These are phyloP conservation scores for Phytophthora fragariae DNA, from an alignment of 352 stramenopile genomes.

Conservation along the genomic window DNA sequence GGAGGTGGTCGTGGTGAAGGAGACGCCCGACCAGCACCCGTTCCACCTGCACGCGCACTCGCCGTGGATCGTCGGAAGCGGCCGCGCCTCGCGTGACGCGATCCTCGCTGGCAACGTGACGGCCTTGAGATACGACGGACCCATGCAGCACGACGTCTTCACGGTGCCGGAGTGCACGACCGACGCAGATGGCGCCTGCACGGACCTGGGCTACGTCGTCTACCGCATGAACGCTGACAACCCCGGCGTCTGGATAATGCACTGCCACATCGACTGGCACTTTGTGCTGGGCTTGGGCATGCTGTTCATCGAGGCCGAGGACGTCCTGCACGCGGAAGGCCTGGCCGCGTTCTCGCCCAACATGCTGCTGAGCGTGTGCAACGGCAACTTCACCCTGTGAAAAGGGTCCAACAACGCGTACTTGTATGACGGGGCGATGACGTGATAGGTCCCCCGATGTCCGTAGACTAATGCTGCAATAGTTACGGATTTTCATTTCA, in stretches of 20 bases:
- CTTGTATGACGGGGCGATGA: background rate
- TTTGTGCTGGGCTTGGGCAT: conserved; percentile 50
- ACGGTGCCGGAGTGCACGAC: conserved; percentile 44
- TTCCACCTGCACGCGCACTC: conserved; percentile 4
- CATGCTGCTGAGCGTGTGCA: conserved; percentile 50
- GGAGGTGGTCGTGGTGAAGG: conserved; percentile 52
- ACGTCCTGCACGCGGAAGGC: conserved; percentile 38
- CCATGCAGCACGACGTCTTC: conserved; percentile 54
- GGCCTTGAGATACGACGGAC: conserved; percentile 32
- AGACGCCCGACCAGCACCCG: conserved; percentile 50
- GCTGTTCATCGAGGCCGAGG: conserved; percentile 53
- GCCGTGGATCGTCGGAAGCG: conserved; percentile 32
- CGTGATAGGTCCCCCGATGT: background rate
- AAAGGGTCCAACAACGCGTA: background rate
- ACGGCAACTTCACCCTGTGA: conserved; percentile 42
- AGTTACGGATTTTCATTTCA: background rate
- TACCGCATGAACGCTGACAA: conserved; percentile 55
- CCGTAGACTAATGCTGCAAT: conserved; percentile 3
- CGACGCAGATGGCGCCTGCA: conserved; percentile 34
- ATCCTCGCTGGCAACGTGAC: conserved; percentile 34
- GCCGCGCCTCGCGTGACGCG: conserved; percentile 24
- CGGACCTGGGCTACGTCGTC: conserved; percentile 46
- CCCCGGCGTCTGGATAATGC: conserved; percentile 55
- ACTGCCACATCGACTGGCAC: conserved; percentile 65
- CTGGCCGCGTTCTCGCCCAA: conserved; percentile 39